Conservation (phyloP, 495 filamentous ascomycete species). For the Daldinia caldariorum region DNA sequence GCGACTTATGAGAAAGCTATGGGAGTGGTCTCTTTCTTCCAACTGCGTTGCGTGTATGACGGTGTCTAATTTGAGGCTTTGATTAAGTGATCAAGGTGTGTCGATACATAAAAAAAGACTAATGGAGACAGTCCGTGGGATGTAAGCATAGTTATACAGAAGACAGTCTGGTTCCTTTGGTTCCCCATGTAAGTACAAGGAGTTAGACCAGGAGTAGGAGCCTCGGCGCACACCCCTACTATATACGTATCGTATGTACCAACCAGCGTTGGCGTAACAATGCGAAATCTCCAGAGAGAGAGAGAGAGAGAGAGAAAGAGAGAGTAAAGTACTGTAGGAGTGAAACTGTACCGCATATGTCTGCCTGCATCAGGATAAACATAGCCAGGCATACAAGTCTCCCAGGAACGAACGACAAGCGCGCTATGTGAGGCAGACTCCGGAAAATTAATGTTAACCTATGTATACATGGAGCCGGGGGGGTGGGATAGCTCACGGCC, state of each 20-base stretch:
- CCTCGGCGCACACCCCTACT: slow-evolving; percentile 35
- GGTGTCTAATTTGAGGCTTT: slow-evolving; percentile 30
- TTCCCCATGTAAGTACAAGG: slow-evolving; percentile 12
- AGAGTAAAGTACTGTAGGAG: slow-evolving; percentile 18
- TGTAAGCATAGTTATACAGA: slow-evolving; percentile 45
- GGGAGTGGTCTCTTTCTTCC: slow-evolving; percentile 23
- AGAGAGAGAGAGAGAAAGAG: not conserved
- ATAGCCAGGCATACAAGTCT: slow-evolving; percentile 39
- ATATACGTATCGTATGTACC: slow-evolving; percentile 23
- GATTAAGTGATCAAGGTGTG: slow-evolving; percentile 33
- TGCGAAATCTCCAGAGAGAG: slow-evolving; percentile 23
- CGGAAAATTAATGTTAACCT: slow-evolving; percentile 34
- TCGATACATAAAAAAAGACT: slow-evolving; percentile 40
- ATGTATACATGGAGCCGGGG: slow-evolving; percentile 14
- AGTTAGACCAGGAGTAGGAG: slow-evolving; percentile 5
- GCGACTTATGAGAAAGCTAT: slow-evolving; percentile 6
- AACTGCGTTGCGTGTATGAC: slow-evolving; percentile 34
- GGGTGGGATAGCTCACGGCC: slow-evolving; percentile 1
- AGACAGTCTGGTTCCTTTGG: slow-evolving; percentile 1
- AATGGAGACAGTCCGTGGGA: slow-evolving; percentile 32
- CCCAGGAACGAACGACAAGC: slow-evolving; percentile 23
- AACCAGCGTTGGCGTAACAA: slow-evolving; percentile 35
- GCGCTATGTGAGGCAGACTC: slow-evolving; percentile 41
- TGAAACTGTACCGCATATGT: slow-evolving; percentile 44
- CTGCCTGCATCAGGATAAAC: slow-evolving; percentile 46